A percentile compares a stretch with the other conserved stretches of the same genome.
phyloP scores from a whole-genome alignment of 768 basidiomycete genomes.

The Termitomyces sp. region DNA sequence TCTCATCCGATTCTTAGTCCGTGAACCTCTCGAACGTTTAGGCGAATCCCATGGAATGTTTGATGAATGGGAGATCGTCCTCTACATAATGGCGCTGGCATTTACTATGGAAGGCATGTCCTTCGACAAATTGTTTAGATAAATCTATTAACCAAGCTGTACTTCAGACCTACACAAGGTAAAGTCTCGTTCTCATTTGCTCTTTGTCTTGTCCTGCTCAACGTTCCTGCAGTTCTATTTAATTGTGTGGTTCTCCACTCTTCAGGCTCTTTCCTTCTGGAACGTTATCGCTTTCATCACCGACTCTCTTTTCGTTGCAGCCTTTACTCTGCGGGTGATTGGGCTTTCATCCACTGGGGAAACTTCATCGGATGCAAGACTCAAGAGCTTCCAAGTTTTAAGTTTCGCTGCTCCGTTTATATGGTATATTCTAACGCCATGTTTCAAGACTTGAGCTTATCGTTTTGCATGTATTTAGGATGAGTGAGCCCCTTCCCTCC shows the following conservation, averaged over 20 bases:
- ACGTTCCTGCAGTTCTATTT: slow-evolving; percentile 53
- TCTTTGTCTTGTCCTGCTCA: background rate
- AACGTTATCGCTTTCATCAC: slow-evolving; percentile 66
- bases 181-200: background rate
- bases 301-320: slow-evolving; percentile 66
- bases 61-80: slow-evolving; percentile 75
- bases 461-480: slow-evolving; percentile 45
- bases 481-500: slow-evolving; percentile 56
- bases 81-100: slow-evolving; percentile 77
- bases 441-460: background rate
- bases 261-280: slow-evolving; percentile 84
- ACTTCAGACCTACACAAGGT: slow-evolving; percentile 55
- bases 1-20: slow-evolving; percentile 42
- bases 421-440: slow-evolving; percentile 51
- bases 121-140: background rate
- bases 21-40: slow-evolving; percentile 72
- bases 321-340: slow-evolving; percentile 69
- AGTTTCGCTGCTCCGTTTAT: slow-evolving; percentile 87
- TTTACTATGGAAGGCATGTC: slow-evolving; percentile 76
- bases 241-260: slow-evolving; percentile 71
- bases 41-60: slow-evolving; percentile 51
- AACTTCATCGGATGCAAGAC: slow-evolving; percentile 34
- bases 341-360: slow-evolving; percentile 44
- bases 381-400: slow-evolving; percentile 83
- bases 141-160: background rate